Base-by-base conservation (phyloP, 169 alveolate species). In the Cryptosporidium meleagridis region DNA sequence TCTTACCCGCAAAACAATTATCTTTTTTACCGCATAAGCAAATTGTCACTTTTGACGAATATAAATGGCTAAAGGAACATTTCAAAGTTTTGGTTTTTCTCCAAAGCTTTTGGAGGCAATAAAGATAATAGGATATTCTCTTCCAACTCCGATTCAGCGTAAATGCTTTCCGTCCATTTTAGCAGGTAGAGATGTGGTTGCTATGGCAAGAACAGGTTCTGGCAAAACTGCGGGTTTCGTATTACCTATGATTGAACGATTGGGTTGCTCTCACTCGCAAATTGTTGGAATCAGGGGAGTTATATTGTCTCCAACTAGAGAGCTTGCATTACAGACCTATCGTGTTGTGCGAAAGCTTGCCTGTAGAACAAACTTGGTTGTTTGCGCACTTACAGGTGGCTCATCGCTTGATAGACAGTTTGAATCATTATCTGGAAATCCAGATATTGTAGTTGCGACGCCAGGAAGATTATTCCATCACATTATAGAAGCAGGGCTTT, bases 191-290 rank as follows among this genome's bases (percentile, higher is more conserved):
- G 98, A 97, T 75, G 95, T 97, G 31, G 96, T 97, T 8, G 98
- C 98, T n/a, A 95, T 96, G 87, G 97, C 99, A 1, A 93, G 98
- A 93, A 97, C 99, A 16, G 99, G 99, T 3, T 95, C 98, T 31
- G 99, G 99, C 39, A 97, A 97, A 91, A 97, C 99, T 7, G 97
- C 96, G 3, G 98, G 98, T 1, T 97, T 97, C 92, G 73, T 97
- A 21, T 96, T 97, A 68, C 99, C 99, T 48, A 80, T 96, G 75
- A 92, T 97, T 31, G 97, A 97, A 62, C 95, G 95, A 61, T 80
- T 97, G 23, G 93, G 96, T 55, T 92, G 92, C 29, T 35, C 62
- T 35, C 99, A 97, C 75, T 95, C 97, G 39, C 95, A 93, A 84
- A 95, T 93, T 18, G 98, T 96, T 33, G 99, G 99, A n/a, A 94